Evolutionary conservation across 306 rosid genomes (phyloP).

Genomic region (Medicago lupulina): DNA sequence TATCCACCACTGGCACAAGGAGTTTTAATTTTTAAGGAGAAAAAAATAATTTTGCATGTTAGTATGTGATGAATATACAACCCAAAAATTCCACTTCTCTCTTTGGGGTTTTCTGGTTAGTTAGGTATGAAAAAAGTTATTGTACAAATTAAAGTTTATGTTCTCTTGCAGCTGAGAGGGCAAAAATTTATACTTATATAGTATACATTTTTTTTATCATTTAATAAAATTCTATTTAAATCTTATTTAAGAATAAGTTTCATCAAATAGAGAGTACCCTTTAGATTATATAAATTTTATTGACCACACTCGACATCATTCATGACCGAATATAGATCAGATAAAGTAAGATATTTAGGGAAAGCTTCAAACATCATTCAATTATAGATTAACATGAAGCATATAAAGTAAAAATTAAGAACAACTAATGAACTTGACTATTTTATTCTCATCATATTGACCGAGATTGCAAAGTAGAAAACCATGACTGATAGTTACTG

Average conservation of each 20-base stretch:
- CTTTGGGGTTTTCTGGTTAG: conserved; percentile 18
- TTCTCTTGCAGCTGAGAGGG: conserved; percentile 18
- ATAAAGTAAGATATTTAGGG: not conserved
- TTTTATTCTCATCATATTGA: conserved; percentile 4
- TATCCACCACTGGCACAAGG: too few species aligned
- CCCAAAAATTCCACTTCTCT: not conserved
- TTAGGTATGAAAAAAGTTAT: conserved; percentile 4
- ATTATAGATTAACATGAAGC: not conserved
- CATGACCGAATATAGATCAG: not conserved
- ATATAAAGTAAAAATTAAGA: not conserved
- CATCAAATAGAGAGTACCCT: not conserved
- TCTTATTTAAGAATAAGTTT: not conserved
- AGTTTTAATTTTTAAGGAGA: too few species aligned
- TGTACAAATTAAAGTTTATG: conserved; percentile 25
- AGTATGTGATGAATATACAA: too few species aligned
- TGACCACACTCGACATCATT: not conserved
- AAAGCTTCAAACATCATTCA: not conserved
- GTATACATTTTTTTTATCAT: not conserved
- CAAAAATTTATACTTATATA: conserved; percentile 20
- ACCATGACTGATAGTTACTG: not conserved
- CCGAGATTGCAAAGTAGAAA: not conserved
- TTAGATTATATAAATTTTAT: not conserved
- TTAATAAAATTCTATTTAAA: not conserved
- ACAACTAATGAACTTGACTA: not conserved
- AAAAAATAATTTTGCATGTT: too few species aligned